Evolutionary conservation across 805 yeast species (phyloP), one percentile per base, ranked within the genome.

Genomic region (Saccharomycopsis sp.): DNA sequence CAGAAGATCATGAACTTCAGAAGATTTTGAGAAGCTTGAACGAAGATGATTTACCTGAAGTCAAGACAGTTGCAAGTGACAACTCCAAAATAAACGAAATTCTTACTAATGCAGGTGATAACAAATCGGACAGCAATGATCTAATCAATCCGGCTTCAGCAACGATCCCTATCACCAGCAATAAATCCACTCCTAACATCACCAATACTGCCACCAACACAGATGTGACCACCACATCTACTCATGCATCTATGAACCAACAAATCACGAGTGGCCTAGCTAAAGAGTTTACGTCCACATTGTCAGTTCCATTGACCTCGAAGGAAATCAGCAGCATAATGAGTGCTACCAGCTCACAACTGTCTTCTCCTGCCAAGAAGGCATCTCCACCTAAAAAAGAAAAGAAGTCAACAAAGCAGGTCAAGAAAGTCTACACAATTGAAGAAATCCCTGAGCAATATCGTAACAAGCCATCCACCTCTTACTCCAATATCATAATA

Each of bases 361-460:
- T 7, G 13, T 7, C 13, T n/a, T n/a, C n/a, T n/a, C 36, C 36
- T 33, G 36, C n/a, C 9, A 9, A 9, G 12, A 25, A 22, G 6
- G 30, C 38, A 13, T 21, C 26, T 10, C 30, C 30, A 34, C 51
- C 62, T n/a, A 69, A 71, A 52, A 71, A 71, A 44, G 67, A 64
- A 36, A 62, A 70, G 27, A 74, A 67, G 57, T 69, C 68, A 4
- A 71, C 75, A 29, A 69, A 67, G 42, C 66, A 65, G 19, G 65
- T 74, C 4, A 80, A 80, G 55, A 77, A 73, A 50, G 73, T 78
- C 4, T 87, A 83, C 55, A 67, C 77, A 2, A 62, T 78, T 15
- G 94, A 86, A 41, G 96, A 87, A 52, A 86, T 89, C 35, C 98
- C 97, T 1, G 83, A 74, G 43, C 86, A 83, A 59, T 86, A 74